Evolutionary conservation across 352 stramenopile species (phyloP), one percentile per base, ranked within the genome.

Genomic region (Pythium coloratum): DNA sequence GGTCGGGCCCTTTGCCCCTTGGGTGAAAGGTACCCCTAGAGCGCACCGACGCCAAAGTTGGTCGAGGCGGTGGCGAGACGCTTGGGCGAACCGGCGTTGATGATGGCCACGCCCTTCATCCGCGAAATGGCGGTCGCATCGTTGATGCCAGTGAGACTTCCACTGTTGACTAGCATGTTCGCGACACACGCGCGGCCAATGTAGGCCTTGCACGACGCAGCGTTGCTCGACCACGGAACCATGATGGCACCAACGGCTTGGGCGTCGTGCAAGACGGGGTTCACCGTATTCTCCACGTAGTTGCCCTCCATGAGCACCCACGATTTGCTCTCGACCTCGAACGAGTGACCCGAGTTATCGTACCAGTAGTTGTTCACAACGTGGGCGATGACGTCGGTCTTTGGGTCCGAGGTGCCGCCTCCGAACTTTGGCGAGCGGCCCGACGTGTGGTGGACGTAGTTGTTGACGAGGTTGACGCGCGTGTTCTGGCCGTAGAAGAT

Each of bases 291-390:
- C 56, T 80, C 73, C 57, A 83, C 80, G 72, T 75, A 82, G 63
- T 84, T 86, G 12, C 69, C 76, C 34, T 84, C 76, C 13, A 71
- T 53, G 4, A 85, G 66, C 55, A 81, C 75, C 44, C 71, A 76
- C 7, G 67, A 67, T 18, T 72, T 70, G 38, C 73, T 59, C 14
- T 60, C 59, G 24, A 81, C 60, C n/a, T 81, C 71, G 30, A 80
- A 84, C 51, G 70, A 75, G 55, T 73, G 65, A 24, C 73, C 71
- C 32, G 73, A 71, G 65, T 76, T 83, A 67, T 79, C 65, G 40
- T 32, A 66, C 71, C 74, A 83, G 61, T 77, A 78, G 72, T 84
- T 84, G 67, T 82, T 82, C 38, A 62, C 76, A 0, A 75, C 59
- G 49, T 81, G 74, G 0, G 62, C 71, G 32, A 71, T 47, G 24